phyloP scores from a whole-genome alignment of 495 filamentous ascomycete species.

The Copromyces sp. region DNA sequence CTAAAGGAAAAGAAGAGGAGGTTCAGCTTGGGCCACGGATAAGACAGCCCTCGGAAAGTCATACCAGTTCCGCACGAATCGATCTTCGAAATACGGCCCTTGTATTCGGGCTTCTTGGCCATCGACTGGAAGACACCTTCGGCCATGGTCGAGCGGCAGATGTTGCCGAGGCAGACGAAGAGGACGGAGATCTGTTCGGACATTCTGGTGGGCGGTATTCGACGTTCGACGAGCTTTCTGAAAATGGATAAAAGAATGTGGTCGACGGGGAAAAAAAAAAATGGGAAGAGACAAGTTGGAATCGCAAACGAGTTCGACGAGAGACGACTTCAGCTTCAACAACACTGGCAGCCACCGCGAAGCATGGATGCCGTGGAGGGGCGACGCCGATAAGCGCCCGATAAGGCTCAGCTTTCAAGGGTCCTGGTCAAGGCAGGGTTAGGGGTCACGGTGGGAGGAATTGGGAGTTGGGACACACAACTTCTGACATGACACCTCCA shows the following conservation, averaged over 20 bases:
- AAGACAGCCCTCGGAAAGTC: background rate
- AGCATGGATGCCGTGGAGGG: background rate
- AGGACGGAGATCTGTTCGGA: slow-evolving; percentile 57
- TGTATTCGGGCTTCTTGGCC: slow-evolving; percentile 43
- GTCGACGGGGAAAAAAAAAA: background rate
- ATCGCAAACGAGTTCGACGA: background rate
- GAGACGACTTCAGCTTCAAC: background rate
- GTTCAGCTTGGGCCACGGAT: background rate
- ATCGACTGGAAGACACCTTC: slow-evolving; percentile 81
- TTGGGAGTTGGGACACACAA: background rate
- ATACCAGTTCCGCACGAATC: slow-evolving; percentile 75
- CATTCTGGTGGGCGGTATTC: slow-evolving; percentile 2
- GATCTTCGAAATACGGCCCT: slow-evolving; percentile 53
- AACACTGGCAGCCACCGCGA: background rate
- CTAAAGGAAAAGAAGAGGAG: slow-evolving; percentile 12
- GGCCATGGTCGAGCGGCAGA: slow-evolving; percentile 91
- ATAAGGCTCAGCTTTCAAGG: background rate
- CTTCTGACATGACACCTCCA: background rate
- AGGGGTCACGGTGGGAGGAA: background rate
- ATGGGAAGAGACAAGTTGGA: background rate
- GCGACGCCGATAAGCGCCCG: background rate
- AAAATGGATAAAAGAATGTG: background rate
- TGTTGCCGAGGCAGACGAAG: slow-evolving; percentile 96
- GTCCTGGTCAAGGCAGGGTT: background rate
- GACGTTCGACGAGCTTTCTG: background rate